Evolutionary conservation across 768 basidiomycete genomes (phyloP).

Genomic region (Psilocybe azurescens): DNA sequence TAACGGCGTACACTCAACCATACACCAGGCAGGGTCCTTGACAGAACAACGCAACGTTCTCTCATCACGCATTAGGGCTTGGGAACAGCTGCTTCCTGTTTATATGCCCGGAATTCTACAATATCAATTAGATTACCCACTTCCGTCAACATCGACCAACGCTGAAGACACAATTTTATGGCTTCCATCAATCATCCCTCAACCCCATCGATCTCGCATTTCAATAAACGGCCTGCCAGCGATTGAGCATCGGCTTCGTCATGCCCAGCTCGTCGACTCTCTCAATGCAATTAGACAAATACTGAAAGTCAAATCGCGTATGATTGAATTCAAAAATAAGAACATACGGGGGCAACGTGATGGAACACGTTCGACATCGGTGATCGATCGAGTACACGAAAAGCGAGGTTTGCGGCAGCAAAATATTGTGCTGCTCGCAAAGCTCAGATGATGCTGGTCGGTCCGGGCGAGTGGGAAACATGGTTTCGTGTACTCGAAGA

Average conservation of each 20-base stretch:
- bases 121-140: not conserved
- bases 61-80: slow-evolving; percentile 8
- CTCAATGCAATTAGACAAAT: slow-evolving; percentile 7
- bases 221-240: not conserved
- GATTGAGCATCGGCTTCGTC: slow-evolving; percentile 4
- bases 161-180: slow-evolving; percentile 15
- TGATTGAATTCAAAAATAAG: slow-evolving; percentile 21
- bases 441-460: slow-evolving; percentile 8
- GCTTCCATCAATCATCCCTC: slow-evolving; percentile 14
- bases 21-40: not conserved
- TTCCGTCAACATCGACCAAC: not conserved
- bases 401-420: slow-evolving; percentile 2
- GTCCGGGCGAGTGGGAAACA: slow-evolving; percentile 15
- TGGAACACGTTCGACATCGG: slow-evolving; percentile 8
- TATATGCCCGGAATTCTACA: slow-evolving; percentile 22
- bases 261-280: slow-evolving; percentile 12
- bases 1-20: not conserved
- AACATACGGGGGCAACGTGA: slow-evolving; percentile 19
- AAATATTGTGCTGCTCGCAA: slow-evolving; percentile 12
- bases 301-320: slow-evolving; percentile 15
- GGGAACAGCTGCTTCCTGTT: slow-evolving; percentile 18
- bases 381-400: slow-evolving; percentile 14
- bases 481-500: not conserved
- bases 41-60: slow-evolving; percentile 10
- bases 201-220: not conserved